Base-by-base conservation (phyloP, 2,329 filamentous ascomycete species). In the Sporothrix protearum region DNA sequence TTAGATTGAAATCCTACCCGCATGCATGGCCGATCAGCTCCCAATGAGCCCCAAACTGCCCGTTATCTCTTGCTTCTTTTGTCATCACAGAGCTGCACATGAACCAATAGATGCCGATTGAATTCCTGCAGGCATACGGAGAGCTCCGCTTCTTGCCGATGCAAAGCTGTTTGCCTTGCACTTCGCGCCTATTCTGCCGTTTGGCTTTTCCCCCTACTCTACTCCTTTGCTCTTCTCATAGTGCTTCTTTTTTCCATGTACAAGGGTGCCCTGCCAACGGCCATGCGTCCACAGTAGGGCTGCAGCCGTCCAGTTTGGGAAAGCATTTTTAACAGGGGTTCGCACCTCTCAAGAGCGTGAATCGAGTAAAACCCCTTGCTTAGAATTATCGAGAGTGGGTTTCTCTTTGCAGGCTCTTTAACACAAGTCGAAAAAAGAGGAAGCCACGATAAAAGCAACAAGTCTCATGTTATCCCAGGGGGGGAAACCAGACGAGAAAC, bases 231-330 rank as follows among this genome's bases (percentile, higher is more conserved):
- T 36, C n/a, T 47, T 28, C n/a, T 39, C 33, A 3, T 7, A 59
- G 14, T 36, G 19, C 25, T 57, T 22, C 25, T 12, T 36, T 36
- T 4, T 12, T 36, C 22, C 8, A 30, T 47, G 42, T n/a, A 49
- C 63, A 66, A 16, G 59, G 59, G 36, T 63, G 59, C 59, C 59
- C 45, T 25, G 59, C 22, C 61, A 53, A 5, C 45, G n/a, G 28
- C 28, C 45, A n/a, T 49, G 42, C 63, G 25, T 33, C 63, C 63
- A 66, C 63, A 49, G 39, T 68, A 68, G 33, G 66, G 66, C 49
- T 68, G 66, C 66, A 68, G 49, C 30, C 66, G 66, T 42, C 66
- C 33, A 28, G 5, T 55, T 55, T 42, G 22, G 66, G 66, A 55
- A 55, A 22, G 10, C 33, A 28, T 10, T 45, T 12, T 28, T 6